Percentiles rank a stretch among this genome's conserved stretches.
These are phyloP conservation scores for Akanthomyces uredinophilus DNA, from an alignment of 2,329 filamentous ascomycete genomes.

Conservation along the genomic window DNA sequence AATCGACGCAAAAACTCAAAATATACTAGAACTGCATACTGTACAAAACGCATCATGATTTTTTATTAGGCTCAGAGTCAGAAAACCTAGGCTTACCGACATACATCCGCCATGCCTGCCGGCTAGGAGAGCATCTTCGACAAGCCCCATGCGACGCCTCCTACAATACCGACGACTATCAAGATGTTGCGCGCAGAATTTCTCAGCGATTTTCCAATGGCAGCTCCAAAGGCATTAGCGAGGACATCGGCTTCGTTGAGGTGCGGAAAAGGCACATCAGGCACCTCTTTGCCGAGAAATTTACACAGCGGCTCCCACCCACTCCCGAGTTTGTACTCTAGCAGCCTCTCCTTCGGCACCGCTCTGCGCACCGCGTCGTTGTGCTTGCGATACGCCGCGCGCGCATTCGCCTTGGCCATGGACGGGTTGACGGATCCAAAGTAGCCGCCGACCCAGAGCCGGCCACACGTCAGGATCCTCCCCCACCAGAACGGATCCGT, in stretches of 20 bases:
- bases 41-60: neutral
- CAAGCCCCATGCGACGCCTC: neutral
- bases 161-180: neutral
- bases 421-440: conserved; percentile 16
- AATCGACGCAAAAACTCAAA: too few species aligned
- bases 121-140: neutral
- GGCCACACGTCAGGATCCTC: neutral
- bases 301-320: conserved; percentile 34
- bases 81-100: neutral
- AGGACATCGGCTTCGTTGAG: conserved; percentile 22
- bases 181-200: neutral
- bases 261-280: conserved; percentile 30
- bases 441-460: conserved; percentile 7
- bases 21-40: neutral
- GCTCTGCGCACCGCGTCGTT: conserved; percentile 29
- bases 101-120: neutral
- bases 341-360: conserved; percentile 25
- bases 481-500: neutral
- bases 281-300: conserved; percentile 30
- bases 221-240: neutral
- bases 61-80: neutral
- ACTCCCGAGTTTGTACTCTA: conserved; percentile 30
- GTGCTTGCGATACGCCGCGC: conserved; percentile 25
- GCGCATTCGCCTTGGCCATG: conserved; percentile 15
- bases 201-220: neutral